phyloP scores from a whole-genome alignment of 352 stramenopile species.

The Thalassiosira livingstoniorum region DNA sequence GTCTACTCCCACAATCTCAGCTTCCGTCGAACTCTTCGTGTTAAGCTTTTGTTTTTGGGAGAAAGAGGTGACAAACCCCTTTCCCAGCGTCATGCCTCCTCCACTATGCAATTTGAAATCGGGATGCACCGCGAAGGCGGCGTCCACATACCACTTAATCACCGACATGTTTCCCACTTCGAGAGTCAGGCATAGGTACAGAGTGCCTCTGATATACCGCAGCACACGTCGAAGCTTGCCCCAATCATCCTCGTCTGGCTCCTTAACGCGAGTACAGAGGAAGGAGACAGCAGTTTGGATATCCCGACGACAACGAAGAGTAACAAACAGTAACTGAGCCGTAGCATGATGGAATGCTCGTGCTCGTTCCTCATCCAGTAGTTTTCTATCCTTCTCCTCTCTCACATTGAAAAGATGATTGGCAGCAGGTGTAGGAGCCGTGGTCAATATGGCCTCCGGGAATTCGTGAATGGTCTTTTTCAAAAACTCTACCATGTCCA shows the following conservation, averaged over 20 bases:
- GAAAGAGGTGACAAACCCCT: neutral
- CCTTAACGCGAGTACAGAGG: constrained; percentile 42
- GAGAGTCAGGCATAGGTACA: constrained; percentile 27
- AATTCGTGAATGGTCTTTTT: constrained; percentile 20
- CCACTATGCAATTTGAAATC: constrained; percentile 11
- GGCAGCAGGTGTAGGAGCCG: constrained; percentile 25
- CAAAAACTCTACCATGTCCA: constrained; percentile 46
- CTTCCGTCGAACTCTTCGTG: neutral
- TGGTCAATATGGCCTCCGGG: constrained; percentile 20
- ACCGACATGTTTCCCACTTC: neutral
- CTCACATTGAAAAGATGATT: constrained; percentile 49
- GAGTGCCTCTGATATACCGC: constrained; percentile 39
- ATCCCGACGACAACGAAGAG: constrained; percentile 33
- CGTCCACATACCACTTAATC: constrained; percentile 11
- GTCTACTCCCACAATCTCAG: constrained; percentile 1
- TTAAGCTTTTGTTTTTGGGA: constrained; percentile 4
- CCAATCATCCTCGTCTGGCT: constrained; percentile 35
- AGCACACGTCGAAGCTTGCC: constrained; percentile 52
- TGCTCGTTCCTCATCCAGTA: constrained; percentile 19
- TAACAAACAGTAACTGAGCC: constrained; percentile 51
- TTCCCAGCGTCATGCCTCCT: neutral
- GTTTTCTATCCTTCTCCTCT: neutral
- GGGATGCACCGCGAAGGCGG: constrained; percentile 1
- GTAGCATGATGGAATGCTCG: constrained; percentile 21
- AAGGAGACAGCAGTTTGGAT: constrained; percentile 43